A percentile compares a stretch with the other conserved stretches of the same genome.
Conservation (phyloP, 352 stramenopile genomes). For the Phytopythium ostracodes region DNA sequence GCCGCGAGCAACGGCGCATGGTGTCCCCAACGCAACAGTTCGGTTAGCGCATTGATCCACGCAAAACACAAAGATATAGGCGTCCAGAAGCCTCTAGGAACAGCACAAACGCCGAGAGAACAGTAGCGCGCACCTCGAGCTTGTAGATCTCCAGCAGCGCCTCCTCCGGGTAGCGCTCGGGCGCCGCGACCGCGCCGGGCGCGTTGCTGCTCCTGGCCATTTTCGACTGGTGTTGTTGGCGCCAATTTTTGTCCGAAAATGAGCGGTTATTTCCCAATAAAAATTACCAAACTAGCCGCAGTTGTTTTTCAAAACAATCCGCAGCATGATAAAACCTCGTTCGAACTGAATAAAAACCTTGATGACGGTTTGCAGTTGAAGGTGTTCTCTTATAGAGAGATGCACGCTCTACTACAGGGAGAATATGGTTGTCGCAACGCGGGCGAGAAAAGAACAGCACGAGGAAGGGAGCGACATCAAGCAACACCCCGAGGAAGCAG, state of each 20-base stretch:
- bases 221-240: not conserved
- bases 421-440: slow-evolving; percentile 11
- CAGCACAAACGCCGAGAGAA: not conserved
- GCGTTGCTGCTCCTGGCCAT: not conserved
- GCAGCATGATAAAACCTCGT: not conserved
- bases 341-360: not conserved
- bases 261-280: not conserved
- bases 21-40: no score
- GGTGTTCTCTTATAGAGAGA: slow-evolving; percentile 23
- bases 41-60: no score
- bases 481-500: slow-evolving; percentile 16
- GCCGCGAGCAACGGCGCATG: no score
- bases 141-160: slow-evolving; percentile 55
- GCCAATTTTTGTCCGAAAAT: slow-evolving; percentile 3
- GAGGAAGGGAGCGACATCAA: slow-evolving; percentile 1
- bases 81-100: no score
- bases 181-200: slow-evolving; percentile 13
- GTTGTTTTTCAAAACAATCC: not conserved
- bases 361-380: slow-evolving; percentile 23
- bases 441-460: not conserved
- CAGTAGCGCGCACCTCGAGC: slow-evolving; percentile 37
- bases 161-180: slow-evolving; percentile 37
- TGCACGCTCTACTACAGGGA: slow-evolving; percentile 27
- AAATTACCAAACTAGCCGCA: not conserved
- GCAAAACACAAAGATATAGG: no score